Base-by-base conservation (phyloP, 148 eudicot genomes). In the Oxyria digyna region DNA sequence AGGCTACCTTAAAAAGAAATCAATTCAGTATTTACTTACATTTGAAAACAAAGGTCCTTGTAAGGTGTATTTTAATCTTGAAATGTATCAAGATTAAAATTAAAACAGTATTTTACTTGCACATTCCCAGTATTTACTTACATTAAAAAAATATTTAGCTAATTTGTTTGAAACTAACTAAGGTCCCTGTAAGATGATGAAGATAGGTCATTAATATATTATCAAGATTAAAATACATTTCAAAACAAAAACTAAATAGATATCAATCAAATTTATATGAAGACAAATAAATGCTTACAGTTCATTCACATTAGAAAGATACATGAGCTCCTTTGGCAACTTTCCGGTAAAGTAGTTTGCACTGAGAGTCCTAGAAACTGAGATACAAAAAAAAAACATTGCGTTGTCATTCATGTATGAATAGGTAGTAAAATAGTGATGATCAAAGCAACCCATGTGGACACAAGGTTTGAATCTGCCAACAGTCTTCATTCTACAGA, bases 381-480 rank as follows among this genome's bases (percentile, higher is more conserved):
- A 55, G 12, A 11, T 29, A 55, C 62, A 12, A 0, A 29, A n/a
- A n/a, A n/a, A 55, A 55, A 8, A 11, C 15, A 55, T 24, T 8
- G 24, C 8, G 14, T 55, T 55, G 9, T 49, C 55, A 49, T 20
- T 27, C 15, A 27, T 26, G 26, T 55, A 52, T 24, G 20, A 48
- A n/a, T n/a, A 48, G 24, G 37, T 5, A 54, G 4, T 3, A 48
- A 48, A 35, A 6, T 48, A 49, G 32, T 9, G 33, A 23, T 26
- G 95, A 93, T 93, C 98, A 85, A 93, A 93, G 76, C 98, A 93
- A 67, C 96, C 98, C 96, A 90, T 88, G 79, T 93, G 98, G 8
- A 72, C 86, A 77, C 98, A 93, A 64, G 91, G 76, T 79, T 80
- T 90, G 75, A 93, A 93, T 79, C 98, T 90, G 73, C 97, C 98